Base-by-base conservation (phyloP, 768 basidiomycete species). In the Dioszegia aurantiaca region DNA sequence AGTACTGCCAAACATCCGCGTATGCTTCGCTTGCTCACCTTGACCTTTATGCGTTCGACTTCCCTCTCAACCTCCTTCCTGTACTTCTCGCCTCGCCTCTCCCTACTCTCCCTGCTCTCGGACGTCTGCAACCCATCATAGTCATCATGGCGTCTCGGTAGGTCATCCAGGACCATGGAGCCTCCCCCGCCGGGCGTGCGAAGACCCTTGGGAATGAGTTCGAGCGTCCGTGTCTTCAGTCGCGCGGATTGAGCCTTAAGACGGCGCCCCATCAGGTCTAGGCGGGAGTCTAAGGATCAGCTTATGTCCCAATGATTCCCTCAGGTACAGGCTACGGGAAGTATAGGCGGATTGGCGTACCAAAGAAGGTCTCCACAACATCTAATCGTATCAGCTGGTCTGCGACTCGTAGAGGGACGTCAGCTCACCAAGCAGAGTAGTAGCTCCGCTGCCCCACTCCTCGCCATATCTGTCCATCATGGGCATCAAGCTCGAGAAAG, bases 301-400 rank as follows among this genome's bases (percentile, higher is more conserved):
- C 41, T 30, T 26, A 14, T 3, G 12, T 6, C 17, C 27, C 24
- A 12, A 41, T 12, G 51, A n/a, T n/a, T n/a, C 23, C 11, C 12
- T n/a, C 10, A 40, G 5, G 33, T 37, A 2, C 24, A 6, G 23
- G 28, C n/a, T 49, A 37, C 16, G 14, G 26, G 21, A 23, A 28
- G 23, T 10, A 21, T n/a, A 24, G 37, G 24, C 43, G 10, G 42
- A 36, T 30, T 21, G 17, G 4, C 36, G 23, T 37, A 73, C 71
- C 75, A 73, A 92, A 94, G 72, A 87, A 95, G 0, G 92, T 95
- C 78, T 95, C 92, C 75, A 92, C 80, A 9, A 92, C 94, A 77
- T 95, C 92, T 93, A 68, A 28, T 31, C 21, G 28, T 39, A 44
- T 56, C 41, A 56, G 26, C 54, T 40, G 21, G 9, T 16, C 24